Conservation (phyloP, 2,329 filamentous ascomycete species). For the Talaromyces sp. region DNA sequence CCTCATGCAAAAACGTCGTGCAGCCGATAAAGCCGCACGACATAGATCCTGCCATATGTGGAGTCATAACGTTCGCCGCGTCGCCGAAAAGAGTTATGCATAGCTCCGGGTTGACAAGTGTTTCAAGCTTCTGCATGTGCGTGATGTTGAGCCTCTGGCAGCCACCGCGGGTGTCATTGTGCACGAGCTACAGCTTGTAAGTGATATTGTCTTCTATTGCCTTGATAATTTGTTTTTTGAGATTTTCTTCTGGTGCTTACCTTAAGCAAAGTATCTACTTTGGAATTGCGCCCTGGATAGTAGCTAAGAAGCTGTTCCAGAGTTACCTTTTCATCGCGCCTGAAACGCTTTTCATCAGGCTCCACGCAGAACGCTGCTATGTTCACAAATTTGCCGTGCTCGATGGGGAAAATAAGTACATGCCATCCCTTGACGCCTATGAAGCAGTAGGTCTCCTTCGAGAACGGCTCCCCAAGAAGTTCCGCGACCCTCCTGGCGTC, state of each 20-base stretch:
- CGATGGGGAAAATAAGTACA: slow-evolving; percentile 10
- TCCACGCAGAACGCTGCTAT: slow-evolving; percentile 10
- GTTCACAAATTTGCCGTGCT: slow-evolving; percentile 6
- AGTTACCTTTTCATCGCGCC: slow-evolving; percentile 11
- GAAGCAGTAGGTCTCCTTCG: slow-evolving; percentile 8
- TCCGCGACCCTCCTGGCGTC: slow-evolving; percentile 2
- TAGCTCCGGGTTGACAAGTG: slow-evolving; percentile 4
- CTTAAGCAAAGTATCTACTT: slow-evolving; percentile 5
- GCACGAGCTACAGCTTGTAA: slow-evolving; percentile 1
- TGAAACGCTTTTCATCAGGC: slow-evolving; percentile 5
- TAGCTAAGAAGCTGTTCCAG: slow-evolving; percentile 7
- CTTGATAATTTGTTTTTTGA: not conserved
- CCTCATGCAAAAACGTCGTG: slow-evolving; percentile 7
- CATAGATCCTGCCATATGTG: slow-evolving; percentile 9
- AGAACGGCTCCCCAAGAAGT: slow-evolving; percentile 1
- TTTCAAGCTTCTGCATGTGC: slow-evolving; percentile 4
- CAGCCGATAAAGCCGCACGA: slow-evolving; percentile 6
- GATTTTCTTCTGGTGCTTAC: not conserved
- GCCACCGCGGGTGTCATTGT: slow-evolving; percentile 5
- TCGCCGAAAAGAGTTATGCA: slow-evolving; percentile 6
- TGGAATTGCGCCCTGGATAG: not conserved
- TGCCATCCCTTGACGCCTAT: slow-evolving; percentile 11
- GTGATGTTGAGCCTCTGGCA: slow-evolving; percentile 5
- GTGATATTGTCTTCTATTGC: not conserved
- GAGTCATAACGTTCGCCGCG: slow-evolving; percentile 6